Base-by-base conservation (phyloP, 805 yeast species). In the Candida oleophila region DNA sequence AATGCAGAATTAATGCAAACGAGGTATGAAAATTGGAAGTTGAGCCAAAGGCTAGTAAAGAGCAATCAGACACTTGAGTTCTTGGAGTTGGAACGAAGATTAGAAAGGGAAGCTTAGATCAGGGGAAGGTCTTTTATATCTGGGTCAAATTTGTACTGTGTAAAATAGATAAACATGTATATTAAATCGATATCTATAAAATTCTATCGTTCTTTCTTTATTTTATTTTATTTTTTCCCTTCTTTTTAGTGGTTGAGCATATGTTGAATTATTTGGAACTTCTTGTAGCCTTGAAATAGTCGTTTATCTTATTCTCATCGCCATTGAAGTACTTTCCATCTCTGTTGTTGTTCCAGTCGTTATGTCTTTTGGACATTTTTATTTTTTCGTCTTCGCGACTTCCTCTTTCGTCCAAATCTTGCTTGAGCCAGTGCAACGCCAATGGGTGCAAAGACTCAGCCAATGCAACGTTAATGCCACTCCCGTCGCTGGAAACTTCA, bases 391-490 rank as follows among this genome's bases (percentile, higher is more conserved):
- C 80, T 4, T 68, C 77, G 50, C 83, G 70, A 22, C 70, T 71
- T 22, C 87, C 92, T 49, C 88, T 71, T 50, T 62, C 66, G 43
- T 57, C 64, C 53, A 77, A 73, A 55, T 83, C 89, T 1, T 66
- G 62, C 20, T 66, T 54, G 20, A 87, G 67, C 95, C 95, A 87
- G 34, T 74, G 66, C 48, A 85, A 64, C 0, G 90, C 91, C 44
- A 87, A 63, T 3, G 95, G 95, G 60, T 87, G 89, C 33, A 87
- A 65, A 37, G 85, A 78, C 40, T 77, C 71, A 3, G 77, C 71
- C 21, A 71, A 64, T 11, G 71, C 64, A 11, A 82, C 68, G 33
- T 54, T 59, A 35, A 78, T 62, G 11, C 48, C 48, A 12, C 51
- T 51, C 22, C 41, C 65, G 49, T 54, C 49, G 1, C 28, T 42